Percentiles rank a stretch among this genome's conserved stretches.
Conservation (phyloP, 768 basidiomycete species). For the Mycena capillaripes region DNA sequence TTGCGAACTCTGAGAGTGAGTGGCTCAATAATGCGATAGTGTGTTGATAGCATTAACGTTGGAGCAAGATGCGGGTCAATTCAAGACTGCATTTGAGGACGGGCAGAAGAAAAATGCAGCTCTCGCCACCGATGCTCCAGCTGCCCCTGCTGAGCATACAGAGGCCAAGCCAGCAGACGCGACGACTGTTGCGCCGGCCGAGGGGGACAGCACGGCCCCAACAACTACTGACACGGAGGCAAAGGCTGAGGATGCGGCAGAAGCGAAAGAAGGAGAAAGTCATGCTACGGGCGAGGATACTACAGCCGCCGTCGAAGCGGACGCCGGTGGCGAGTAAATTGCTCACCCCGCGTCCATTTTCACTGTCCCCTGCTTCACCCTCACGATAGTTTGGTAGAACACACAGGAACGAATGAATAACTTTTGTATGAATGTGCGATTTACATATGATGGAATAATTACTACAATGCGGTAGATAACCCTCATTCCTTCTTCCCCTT, state of each 20-base stretch:
- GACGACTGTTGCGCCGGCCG: conserved; percentile 32
- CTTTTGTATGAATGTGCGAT: conserved; percentile 35
- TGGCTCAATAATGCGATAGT: neutral
- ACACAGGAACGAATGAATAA: conserved; percentile 32
- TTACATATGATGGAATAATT: conserved; percentile 33
- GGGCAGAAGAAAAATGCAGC: conserved; percentile 81
- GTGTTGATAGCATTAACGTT: neutral
- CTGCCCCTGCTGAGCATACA: conserved; percentile 30
- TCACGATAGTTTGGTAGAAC: conserved; percentile 34
- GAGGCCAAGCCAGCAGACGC: conserved; percentile 33
- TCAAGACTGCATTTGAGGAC: conserved; percentile 91
- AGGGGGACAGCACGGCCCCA: conserved; percentile 34
- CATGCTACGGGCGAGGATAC: conserved; percentile 35
- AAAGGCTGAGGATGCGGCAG: conserved; percentile 48
- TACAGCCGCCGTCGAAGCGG: conserved; percentile 35
- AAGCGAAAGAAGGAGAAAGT: conserved; percentile 41
- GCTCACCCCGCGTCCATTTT: neutral
- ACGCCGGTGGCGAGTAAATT: conserved; percentile 32
- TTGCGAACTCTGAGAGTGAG: conserved; percentile 96
- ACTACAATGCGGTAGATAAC: conserved; percentile 20
- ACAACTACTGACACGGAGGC: conserved; percentile 38
- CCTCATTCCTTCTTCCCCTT: conserved; percentile 5
- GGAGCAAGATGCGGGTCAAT: conserved; percentile 80
- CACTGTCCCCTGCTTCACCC: conserved; percentile 9
- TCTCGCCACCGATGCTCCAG: conserved; percentile 44